Evolutionary conservation across 129 eudicot species (phyloP).

Genomic region (Dittrichia graveolens): DNA sequence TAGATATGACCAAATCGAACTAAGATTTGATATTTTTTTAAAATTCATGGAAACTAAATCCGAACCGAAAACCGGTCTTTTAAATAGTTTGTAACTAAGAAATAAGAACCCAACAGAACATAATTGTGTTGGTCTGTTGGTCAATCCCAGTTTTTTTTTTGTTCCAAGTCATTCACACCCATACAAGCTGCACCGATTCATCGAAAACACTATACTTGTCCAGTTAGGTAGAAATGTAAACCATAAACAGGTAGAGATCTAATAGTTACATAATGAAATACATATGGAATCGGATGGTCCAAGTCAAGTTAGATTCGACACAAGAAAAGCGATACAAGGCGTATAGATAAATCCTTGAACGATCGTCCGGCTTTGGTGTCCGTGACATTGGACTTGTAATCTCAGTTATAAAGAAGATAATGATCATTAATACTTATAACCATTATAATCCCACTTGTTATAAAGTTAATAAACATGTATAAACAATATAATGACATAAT

Average conservation of each 20-base stretch:
- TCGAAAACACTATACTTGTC: background rate
- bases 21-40: no score
- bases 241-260: no score
- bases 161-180: background rate
- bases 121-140: background rate
- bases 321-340: no score
- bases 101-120: background rate
- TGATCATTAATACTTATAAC: background rate
- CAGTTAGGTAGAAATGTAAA: background rate
- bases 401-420: background rate
- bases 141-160: background rate
- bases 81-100: background rate
- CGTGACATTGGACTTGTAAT: no score
- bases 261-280: background rate
- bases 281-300: background rate
- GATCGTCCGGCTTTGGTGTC: no score
- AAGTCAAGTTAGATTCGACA: no score
- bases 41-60: background rate
- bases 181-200: no score
- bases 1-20: background rate
- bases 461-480: background rate
- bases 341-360: no score
- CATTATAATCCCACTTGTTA: constrained; percentile 7
- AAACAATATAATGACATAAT: background rate
- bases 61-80: background rate